Percentiles rank a stretch among this genome's conserved stretches.
These are phyloP conservation scores for Penicillium oxalicum DNA, from an alignment of 2,329 filamentous ascomycete species.

Conservation along the genomic window DNA sequence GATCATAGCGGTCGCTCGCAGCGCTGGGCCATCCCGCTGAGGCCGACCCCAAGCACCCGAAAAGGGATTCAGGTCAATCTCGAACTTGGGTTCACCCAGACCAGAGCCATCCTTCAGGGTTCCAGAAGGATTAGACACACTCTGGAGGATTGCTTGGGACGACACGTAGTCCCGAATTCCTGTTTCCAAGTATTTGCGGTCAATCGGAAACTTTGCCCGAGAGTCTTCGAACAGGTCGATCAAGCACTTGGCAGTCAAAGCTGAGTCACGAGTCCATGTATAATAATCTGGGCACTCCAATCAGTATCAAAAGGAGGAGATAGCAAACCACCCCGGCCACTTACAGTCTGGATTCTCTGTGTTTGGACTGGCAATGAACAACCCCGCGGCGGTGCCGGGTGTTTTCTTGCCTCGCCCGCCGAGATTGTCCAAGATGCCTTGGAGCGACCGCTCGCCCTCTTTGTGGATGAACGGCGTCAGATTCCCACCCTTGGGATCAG, in stretches of 20 bases:
- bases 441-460: not conserved
- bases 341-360: conserved; percentile 48
- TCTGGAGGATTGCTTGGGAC: not conserved
- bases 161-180: conserved; percentile 1
- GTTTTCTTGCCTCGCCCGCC: conserved; percentile 24
- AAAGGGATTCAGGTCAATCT: conserved; percentile 57
- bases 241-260: conserved; percentile 61
- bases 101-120: conserved; percentile 41
- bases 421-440: conserved; percentile 11
- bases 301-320: not conserved
- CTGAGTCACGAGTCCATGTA: conserved; percentile 70
- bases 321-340: conserved; percentile 10
- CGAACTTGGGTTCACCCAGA: conserved; percentile 67
- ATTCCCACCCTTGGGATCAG: not conserved
- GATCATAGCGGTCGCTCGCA: conserved; percentile 66
- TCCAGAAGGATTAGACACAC: conserved; percentile 44
- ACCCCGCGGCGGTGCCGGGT: conserved; percentile 44
- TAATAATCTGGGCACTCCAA: conserved; percentile 56
- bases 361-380: conserved; percentile 51
- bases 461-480: not conserved
- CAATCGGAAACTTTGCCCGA: not conserved
- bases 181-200: not conserved
- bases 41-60: conserved; percentile 64
- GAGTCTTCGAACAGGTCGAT: conserved; percentile 54
- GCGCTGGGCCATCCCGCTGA: conserved; percentile 69